Evolutionary conservation across 2,329 filamentous ascomycete species (phyloP).

Genomic region (Mycosphaerella sp.): DNA sequence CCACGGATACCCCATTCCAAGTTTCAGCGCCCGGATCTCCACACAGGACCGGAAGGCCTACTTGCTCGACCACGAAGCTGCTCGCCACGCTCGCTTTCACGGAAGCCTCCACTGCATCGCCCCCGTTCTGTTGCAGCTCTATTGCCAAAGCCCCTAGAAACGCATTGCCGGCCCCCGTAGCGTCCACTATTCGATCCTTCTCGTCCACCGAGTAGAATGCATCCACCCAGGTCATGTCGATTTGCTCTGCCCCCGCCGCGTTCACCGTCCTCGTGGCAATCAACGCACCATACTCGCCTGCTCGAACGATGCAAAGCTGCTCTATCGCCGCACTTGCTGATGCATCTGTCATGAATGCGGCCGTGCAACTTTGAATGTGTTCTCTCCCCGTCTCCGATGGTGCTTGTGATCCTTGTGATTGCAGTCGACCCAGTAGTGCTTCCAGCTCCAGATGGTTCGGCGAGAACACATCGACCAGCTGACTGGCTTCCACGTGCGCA

Average conservation of each 20-base stretch:
- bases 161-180: conserved; percentile 29
- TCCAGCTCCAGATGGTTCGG: conserved; percentile 30
- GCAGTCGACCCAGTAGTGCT: conserved; percentile 20
- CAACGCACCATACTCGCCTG: conserved; percentile 26
- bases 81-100: conserved; percentile 27
- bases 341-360: conserved; percentile 14
- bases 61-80: conserved; percentile 26
- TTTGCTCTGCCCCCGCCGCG: background rate
- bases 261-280: conserved; percentile 11
- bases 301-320: conserved; percentile 22
- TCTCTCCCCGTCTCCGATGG: conserved; percentile 11
- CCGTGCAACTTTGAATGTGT: conserved; percentile 21
- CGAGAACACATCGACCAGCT: conserved; percentile 27
- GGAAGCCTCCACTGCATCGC: conserved; percentile 20
- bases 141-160: conserved; percentile 29
- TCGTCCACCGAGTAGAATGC: conserved; percentile 18
- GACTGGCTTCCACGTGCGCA: conserved; percentile 18
- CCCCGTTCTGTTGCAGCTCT: conserved; percentile 21
- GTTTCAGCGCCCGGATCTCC: conserved; percentile 24
- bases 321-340: conserved; percentile 5
- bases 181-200: conserved; percentile 22
- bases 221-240: conserved; percentile 21
- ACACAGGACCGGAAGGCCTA: conserved; percentile 25
- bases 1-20: conserved; percentile 44
- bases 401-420: conserved; percentile 4